phyloP scores from a whole-genome alignment of 805 yeast species.

The Kazachstania kunashirensis region DNA sequence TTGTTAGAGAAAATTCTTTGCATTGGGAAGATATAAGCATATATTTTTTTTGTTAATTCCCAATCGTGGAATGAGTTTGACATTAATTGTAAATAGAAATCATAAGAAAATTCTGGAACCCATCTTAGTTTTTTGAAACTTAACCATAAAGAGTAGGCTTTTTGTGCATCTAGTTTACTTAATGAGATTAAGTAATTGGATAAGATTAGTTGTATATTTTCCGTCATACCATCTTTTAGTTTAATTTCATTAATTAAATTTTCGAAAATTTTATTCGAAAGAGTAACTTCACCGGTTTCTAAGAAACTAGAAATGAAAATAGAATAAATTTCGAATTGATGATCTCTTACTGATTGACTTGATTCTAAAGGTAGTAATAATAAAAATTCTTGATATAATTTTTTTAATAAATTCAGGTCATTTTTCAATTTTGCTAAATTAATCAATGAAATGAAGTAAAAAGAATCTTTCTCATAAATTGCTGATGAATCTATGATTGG shows the following conservation, averaged over 20 bases:
- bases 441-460: slow-evolving; percentile 34
- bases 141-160: slow-evolving; percentile 31
- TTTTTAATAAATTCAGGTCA: slow-evolving; percentile 32
- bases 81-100: slow-evolving; percentile 30
- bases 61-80: slow-evolving; percentile 30
- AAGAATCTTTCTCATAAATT: slow-evolving; percentile 19
- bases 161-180: slow-evolving; percentile 28
- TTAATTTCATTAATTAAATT: slow-evolving; percentile 37
- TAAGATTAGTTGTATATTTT: slow-evolving; percentile 34
- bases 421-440: slow-evolving; percentile 33
- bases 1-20: slow-evolving; percentile 12
- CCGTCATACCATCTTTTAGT: slow-evolving; percentile 25
- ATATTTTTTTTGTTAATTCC: slow-evolving; percentile 27
- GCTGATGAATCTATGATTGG: slow-evolving; percentile 12
- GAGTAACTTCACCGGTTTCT: slow-evolving; percentile 37
- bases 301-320: slow-evolving; percentile 44
- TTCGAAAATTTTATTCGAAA: slow-evolving; percentile 51
- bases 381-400: slow-evolving; percentile 34
- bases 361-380: slow-evolving; percentile 7
- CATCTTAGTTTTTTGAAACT: slow-evolving; percentile 31
- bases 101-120: slow-evolving; percentile 35
- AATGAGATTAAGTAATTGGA: slow-evolving; percentile 36
- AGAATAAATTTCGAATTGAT: slow-evolving; percentile 43
- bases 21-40: slow-evolving; percentile 32
- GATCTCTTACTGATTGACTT: slow-evolving; percentile 16